Conservation (phyloP, 768 basidiomycete genomes). For the Hygrophorus pudorinus region DNA sequence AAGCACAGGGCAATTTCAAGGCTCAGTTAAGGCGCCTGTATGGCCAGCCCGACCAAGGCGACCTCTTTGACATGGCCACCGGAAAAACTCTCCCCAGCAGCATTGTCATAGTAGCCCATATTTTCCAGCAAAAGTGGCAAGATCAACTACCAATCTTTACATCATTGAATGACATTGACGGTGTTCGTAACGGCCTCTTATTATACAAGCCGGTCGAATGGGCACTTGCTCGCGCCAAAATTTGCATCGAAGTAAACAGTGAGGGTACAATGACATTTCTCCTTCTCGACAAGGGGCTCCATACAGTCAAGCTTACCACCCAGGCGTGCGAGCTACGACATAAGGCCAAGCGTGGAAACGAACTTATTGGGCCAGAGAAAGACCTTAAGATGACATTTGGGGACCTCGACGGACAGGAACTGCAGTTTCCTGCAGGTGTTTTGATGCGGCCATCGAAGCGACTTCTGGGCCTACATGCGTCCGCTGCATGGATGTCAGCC, state of each 20-base stretch:
- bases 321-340: neutral
- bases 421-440: neutral
- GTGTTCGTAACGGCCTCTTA: neutral
- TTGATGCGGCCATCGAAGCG: neutral
- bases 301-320: neutral
- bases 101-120: neutral
- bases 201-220: constrained; percentile 1
- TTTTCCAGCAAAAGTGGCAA: constrained; percentile 1
- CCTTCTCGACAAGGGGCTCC: neutral
- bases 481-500: neutral
- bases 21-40: neutral
- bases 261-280: neutral
- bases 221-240: neutral
- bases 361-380: neutral
- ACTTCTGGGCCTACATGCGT: neutral
- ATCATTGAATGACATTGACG: neutral
- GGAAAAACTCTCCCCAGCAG: neutral
- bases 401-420: neutral
- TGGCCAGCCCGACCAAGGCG: neutral
- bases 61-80: constrained; percentile 1
- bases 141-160: neutral
- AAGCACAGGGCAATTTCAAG: neutral
- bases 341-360: neutral
- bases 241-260: neutral
- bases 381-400: neutral